Conservation (phyloP, 1,284 basidiomycete genomes). For the Ganoderma sinense region DNA sequence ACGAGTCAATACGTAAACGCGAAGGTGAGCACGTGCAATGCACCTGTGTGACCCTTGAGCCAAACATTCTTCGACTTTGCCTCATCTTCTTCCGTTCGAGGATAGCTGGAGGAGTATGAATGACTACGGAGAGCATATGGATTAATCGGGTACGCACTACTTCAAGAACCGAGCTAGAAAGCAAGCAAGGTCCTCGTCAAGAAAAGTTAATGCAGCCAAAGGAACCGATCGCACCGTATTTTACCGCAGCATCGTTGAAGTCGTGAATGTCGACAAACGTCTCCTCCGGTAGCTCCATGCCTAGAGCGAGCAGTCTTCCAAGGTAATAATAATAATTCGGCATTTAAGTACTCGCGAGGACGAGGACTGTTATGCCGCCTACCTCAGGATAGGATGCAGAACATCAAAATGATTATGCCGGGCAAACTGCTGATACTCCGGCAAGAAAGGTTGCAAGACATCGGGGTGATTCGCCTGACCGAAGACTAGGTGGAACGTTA, state of each 20-base stretch:
- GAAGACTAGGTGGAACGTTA: conserved; percentile 45
- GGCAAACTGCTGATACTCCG: conserved; percentile 63
- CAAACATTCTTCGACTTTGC: conserved; percentile 59
- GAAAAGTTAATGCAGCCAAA: neutral
- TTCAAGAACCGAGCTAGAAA: conserved; percentile 43
- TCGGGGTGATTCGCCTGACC: conserved; percentile 52
- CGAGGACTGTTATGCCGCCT: conserved; percentile 8
- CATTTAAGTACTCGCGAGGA: conserved; percentile 13
- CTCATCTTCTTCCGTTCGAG: conserved; percentile 55
- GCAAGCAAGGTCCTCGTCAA: neutral
- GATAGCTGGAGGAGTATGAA: conserved; percentile 34
- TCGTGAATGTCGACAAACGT: conserved; percentile 41
- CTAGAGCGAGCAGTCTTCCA: conserved; percentile 53
- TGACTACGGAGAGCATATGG: neutral
- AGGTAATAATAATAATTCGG: neutral
- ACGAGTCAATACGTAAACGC: neutral
- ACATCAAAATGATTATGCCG: conserved; percentile 59
- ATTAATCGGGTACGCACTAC: conserved; percentile 37
- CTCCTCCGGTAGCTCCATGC: conserved; percentile 44
- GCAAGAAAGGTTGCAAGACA: conserved; percentile 58
- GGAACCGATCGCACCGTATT: conserved; percentile 34
- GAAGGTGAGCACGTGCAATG: neutral
- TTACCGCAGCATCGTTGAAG: conserved; percentile 37
- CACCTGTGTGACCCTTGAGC: conserved; percentile 53
- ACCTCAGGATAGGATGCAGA: conserved; percentile 58